These are phyloP conservation scores for Cutaneotrichosporon dermatis DNA, from an alignment of 1,284 basidiomycete genomes.

Conservation along the genomic window DNA sequence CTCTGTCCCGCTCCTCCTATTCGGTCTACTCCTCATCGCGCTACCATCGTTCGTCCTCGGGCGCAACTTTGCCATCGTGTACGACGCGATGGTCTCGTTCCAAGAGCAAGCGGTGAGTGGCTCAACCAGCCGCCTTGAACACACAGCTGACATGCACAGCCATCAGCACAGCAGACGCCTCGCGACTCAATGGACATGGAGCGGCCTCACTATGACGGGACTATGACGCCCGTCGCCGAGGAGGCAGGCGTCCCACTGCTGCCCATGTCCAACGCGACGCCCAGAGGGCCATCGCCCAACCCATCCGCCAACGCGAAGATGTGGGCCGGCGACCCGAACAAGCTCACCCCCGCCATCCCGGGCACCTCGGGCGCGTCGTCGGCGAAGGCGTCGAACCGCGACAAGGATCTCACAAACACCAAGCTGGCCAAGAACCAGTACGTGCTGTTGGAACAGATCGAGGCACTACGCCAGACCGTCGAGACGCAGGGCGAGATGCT, in stretches of 20 bases:
- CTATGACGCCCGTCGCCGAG: slow-evolving; percentile 3
- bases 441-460: slow-evolving; percentile 45
- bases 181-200: neutral
- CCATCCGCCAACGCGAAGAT: slow-evolving; percentile 1
- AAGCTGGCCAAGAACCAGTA: slow-evolving; percentile 50
- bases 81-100: slow-evolving; percentile 61
- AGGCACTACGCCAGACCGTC: slow-evolving; percentile 38
- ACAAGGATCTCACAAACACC: slow-evolving; percentile 43
- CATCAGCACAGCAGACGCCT: neutral
- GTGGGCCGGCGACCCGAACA: slow-evolving; percentile 16
- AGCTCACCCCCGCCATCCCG: neutral
- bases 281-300: neutral
- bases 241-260: slow-evolving; percentile 1
- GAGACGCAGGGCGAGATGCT: slow-evolving; percentile 41
- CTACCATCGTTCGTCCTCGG: slow-evolving; percentile 83
- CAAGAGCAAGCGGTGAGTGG: slow-evolving; percentile 2
- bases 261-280: neutral
- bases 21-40: slow-evolving; percentile 78
- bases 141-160: neutral
- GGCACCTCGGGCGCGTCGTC: neutral
- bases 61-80: slow-evolving; percentile 78
- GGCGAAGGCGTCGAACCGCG: neutral
- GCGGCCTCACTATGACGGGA: neutral
- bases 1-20: slow-evolving; percentile 75
- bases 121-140: too few relatives aligned